These are phyloP conservation scores for Tolypocladium guangdongense DNA, from an alignment of 2,329 filamentous ascomycete genomes.

Conservation along the genomic window DNA sequence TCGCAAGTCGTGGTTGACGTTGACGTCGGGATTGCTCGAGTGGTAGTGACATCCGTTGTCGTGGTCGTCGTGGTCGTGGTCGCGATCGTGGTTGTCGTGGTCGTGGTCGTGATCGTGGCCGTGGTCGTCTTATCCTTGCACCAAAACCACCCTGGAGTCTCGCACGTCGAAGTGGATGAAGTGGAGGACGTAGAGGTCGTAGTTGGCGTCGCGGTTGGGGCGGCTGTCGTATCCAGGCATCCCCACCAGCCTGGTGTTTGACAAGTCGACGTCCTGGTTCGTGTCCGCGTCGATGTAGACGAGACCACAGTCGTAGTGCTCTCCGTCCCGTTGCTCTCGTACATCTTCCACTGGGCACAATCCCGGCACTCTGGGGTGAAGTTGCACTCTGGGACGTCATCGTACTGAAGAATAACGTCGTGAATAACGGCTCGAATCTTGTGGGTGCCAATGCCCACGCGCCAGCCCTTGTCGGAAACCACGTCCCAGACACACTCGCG, in stretches of 20 bases:
- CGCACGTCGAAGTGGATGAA: slow-evolving; percentile 42
- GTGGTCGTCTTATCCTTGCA: slow-evolving; percentile 39
- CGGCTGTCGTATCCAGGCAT: slow-evolving; percentile 53
- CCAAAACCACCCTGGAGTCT: slow-evolving; percentile 56
- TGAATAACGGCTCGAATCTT: slow-evolving; percentile 81
- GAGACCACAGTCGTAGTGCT: slow-evolving; percentile 52
- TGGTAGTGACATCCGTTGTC: slow-evolving; percentile 19
- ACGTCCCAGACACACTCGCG: slow-evolving; percentile 86
- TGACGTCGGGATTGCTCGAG: slow-evolving; percentile 10
- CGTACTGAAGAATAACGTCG: slow-evolving; percentile 77
- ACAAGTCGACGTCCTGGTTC: slow-evolving; percentile 78
- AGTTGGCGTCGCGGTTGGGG: slow-evolving; percentile 22
- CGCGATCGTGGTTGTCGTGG: slow-evolving; percentile 20
- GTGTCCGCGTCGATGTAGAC: slow-evolving; percentile 44
- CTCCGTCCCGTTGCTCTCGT: slow-evolving; percentile 81
- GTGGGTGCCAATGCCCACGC: slow-evolving; percentile 83
- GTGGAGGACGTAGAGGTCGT: slow-evolving; percentile 32
- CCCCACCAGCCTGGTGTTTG: slow-evolving; percentile 92
- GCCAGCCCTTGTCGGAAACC: slow-evolving; percentile 83
- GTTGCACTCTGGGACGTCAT: slow-evolving; percentile 65
- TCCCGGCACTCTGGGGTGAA: slow-evolving; percentile 74
- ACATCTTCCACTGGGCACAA: slow-evolving; percentile 90
- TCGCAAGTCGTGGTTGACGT: slow-evolving; percentile 30
- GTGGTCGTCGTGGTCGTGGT: slow-evolving; percentile 16
- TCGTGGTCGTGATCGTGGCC: slow-evolving; percentile 20